A percentile compares a stretch with the other conserved stretches of the same genome.
Conservation (phyloP, 768 basidiomycete genomes). For the Leccinum disarticulatum region DNA sequence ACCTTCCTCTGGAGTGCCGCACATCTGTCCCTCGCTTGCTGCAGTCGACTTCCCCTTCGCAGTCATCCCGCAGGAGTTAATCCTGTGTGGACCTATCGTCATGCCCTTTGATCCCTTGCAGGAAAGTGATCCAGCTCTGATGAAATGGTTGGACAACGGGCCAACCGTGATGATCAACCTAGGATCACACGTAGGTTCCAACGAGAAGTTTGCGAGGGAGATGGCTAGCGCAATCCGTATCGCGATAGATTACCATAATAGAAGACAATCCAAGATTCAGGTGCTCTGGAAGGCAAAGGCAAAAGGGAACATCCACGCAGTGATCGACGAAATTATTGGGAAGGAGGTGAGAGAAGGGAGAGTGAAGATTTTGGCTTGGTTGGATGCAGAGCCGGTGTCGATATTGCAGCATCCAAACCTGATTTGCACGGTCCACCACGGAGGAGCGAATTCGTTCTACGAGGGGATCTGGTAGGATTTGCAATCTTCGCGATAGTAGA, state of each 20-base stretch:
- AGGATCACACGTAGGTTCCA: slow-evolving; percentile 1
- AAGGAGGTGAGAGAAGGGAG: slow-evolving; percentile 10
- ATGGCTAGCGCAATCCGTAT: slow-evolving; percentile 9
- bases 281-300: slow-evolving; percentile 32
- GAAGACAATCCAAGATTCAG: slow-evolving; percentile 1
- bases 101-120: slow-evolving; percentile 11
- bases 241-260: slow-evolving; percentile 6
- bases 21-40: slow-evolving; percentile 6
- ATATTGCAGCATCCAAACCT: slow-evolving; percentile 9
- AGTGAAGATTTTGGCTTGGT: slow-evolving; percentile 12
- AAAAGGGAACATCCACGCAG: background rate
- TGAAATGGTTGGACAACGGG: slow-evolving; percentile 13
- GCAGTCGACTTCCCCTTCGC: slow-evolving; percentile 3
- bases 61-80: slow-evolving; percentile 10
- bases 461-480: slow-evolving; percentile 2
- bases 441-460: slow-evolving; percentile 8
- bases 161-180: slow-evolving; percentile 17
- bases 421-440: slow-evolving; percentile 6
- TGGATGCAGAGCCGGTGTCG: slow-evolving; percentile 14
- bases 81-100: slow-evolving; percentile 11
- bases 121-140: slow-evolving; percentile 8
- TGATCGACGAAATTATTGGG: slow-evolving; percentile 2
- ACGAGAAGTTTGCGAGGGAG: background rate
- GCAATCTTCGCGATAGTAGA: background rate
- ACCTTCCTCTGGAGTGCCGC: background rate